phyloP scores from a whole-genome alignment of 2,329 filamentous ascomycete species.

The Huntiella bhutanensis region DNA sequence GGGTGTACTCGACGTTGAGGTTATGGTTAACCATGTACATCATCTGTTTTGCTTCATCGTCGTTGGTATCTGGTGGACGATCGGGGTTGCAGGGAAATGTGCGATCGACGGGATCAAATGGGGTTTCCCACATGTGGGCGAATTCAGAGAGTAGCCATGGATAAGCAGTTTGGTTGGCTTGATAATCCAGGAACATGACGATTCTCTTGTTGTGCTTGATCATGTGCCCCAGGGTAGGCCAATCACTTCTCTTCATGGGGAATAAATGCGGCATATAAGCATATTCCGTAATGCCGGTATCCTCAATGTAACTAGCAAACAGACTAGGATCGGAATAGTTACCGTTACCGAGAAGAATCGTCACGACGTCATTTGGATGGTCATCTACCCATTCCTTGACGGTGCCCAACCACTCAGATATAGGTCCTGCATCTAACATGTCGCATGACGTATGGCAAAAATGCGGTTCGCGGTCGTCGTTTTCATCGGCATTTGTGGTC shows the following conservation, averaged over 20 bases:
- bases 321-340: constrained; percentile 46
- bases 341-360: constrained; percentile 68
- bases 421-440: constrained; percentile 61
- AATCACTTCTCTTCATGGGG: constrained; percentile 54
- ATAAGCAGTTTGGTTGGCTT: constrained; percentile 56
- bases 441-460: constrained; percentile 78
- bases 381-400: constrained; percentile 54
- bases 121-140: constrained; percentile 76
- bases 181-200: constrained; percentile 70
- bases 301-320: constrained; percentile 50
- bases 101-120: constrained; percentile 49
- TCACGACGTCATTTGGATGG: constrained; percentile 76
- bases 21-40: constrained; percentile 86
- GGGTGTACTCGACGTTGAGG: constrained; percentile 56
- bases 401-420: constrained; percentile 50
- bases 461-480: constrained; percentile 34
- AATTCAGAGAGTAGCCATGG: constrained; percentile 83
- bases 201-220: constrained; percentile 53
- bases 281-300: constrained; percentile 52
- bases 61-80: constrained; percentile 48
- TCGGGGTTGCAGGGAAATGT: constrained; percentile 62
- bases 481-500: constrained; percentile 23
- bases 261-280: constrained; percentile 53
- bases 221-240: constrained; percentile 67
- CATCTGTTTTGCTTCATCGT: constrained; percentile 37